Conservation (phyloP, 306 rosid genomes). For the Pterocarpus santalinus region DNA sequence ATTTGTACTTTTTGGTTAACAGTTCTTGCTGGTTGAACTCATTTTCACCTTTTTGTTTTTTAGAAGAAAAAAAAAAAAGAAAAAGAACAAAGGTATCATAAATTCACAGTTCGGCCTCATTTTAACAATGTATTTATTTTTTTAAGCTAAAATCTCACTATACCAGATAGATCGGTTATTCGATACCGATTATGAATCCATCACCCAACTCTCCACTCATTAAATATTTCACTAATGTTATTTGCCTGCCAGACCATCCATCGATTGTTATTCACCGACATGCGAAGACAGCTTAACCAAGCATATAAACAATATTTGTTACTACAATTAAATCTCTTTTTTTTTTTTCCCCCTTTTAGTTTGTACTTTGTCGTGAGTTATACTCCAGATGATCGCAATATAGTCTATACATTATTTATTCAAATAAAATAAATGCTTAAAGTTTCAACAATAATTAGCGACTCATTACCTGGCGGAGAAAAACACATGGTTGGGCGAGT, state of each 20-base stretch:
- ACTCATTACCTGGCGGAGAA: not conserved
- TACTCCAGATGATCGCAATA: slow-evolving; percentile 22
- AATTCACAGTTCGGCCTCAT: not conserved
- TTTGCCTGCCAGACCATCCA: slow-evolving; percentile 3
- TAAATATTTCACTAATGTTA: not conserved
- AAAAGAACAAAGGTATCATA: too few relatives aligned
- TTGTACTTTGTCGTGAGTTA: slow-evolving; percentile 37
- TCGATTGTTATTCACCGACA: slow-evolving; percentile 1
- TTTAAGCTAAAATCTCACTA: not conserved
- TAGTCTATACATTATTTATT: too few relatives aligned
- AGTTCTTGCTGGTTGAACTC: not conserved
- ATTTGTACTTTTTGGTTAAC: not conserved
- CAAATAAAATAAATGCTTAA: not conserved
- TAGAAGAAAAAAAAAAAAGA: too few relatives aligned
- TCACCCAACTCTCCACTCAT: not conserved
- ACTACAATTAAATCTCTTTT: not conserved
- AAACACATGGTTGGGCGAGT: slow-evolving; percentile 23
- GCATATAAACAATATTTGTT: not conserved
- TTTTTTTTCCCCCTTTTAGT: not conserved
- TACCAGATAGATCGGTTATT: not conserved
- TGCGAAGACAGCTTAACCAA: slow-evolving; percentile 31
- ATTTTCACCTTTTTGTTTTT: not conserved
- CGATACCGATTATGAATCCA: not conserved
- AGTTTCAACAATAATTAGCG: slow-evolving; percentile 15
- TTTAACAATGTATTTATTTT: not conserved